Base-by-base conservation (phyloP, 1,284 basidiomycete genomes). In the Lignosus rhinocerotis region DNA sequence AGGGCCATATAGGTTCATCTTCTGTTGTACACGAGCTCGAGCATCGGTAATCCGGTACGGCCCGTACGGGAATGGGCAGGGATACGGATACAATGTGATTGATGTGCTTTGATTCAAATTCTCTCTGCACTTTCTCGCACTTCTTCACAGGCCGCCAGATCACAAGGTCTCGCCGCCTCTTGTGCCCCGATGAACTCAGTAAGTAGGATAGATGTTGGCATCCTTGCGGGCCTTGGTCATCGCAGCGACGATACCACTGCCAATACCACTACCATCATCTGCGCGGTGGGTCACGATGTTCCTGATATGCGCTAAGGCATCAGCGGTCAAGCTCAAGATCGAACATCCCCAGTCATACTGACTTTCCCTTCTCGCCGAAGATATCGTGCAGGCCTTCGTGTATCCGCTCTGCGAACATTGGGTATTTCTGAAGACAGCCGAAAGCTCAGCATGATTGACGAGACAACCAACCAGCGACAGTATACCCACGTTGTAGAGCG, bases 261-360 rank as follows among this genome's bases (percentile, higher is more conserved):
- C 95, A 41, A 97, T 94, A 66, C 95, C 95, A 62, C 91, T 94
- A 53, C 95, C 95, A 69, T 97, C 95, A 72, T 98, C 95, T 16
- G 95, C 95, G 67, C 94, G 93, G 72, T 93, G 85, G 0, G 94
- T 96, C 34, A 88, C 75, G 67, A 98, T 93, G 67, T 92, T 93
- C 66, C 89, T 90, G 58, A 4, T 25, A 4, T 45, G 31, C 33
- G 19, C 19, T 44, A 11, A 1, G 9, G 14, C 4, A 36, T 48
- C 44, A 54, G 31, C 19, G 25, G 5, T 16, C 14, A 39, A 41
- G 11, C 19, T 30, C 25, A 3, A 11, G 11, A 36, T 16, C 21
- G 50, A 57, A 57, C 48, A 50, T 5, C 41, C 11, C 31, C 51
- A 51, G 16, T 48, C 21, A 31, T 14, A 80, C 87, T 69, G 66